Conservation (phyloP, 106 monocot species). For the Dactylorhiza incarnata region DNA sequence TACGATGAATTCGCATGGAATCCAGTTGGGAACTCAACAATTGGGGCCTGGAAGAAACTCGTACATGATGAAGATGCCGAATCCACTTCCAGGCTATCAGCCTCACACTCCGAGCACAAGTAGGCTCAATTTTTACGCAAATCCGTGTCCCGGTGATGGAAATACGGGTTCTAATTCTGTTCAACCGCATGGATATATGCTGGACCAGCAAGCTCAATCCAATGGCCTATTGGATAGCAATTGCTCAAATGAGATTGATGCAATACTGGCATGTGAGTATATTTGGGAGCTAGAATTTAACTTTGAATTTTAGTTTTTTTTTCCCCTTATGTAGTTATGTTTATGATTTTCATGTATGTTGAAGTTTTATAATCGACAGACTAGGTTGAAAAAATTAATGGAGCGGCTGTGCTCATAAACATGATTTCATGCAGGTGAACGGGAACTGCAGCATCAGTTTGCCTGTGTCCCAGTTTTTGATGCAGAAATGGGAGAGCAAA, state of each 20-base stretch:
- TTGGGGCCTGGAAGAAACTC: background rate
- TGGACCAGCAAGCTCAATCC: background rate
- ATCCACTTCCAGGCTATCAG: background rate
- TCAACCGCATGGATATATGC: background rate
- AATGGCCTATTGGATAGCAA: background rate
- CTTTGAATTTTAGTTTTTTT: background rate
- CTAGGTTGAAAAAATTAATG: background rate
- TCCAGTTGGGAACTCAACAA: background rate
- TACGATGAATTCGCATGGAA: background rate
- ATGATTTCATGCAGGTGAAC: slow-evolving; percentile 4
- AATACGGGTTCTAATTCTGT: background rate
- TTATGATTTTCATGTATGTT: too few species aligned
- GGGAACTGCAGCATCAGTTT: background rate
- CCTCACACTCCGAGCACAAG: background rate
- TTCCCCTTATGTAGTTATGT: background rate
- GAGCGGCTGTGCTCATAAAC: background rate
- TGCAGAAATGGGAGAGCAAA: background rate
- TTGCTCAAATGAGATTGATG: background rate
- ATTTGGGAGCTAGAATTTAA: background rate
- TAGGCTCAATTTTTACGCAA: background rate
- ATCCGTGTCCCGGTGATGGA: background rate
- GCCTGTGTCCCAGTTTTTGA: background rate
- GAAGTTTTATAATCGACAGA: background rate
- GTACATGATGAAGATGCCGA: background rate
- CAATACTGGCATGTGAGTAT: background rate